A percentile compares a stretch with the other conserved stretches of the same genome.
These are phyloP conservation scores for Delonix regia DNA, from an alignment of 306 rosid species.

Conservation along the genomic window DNA sequence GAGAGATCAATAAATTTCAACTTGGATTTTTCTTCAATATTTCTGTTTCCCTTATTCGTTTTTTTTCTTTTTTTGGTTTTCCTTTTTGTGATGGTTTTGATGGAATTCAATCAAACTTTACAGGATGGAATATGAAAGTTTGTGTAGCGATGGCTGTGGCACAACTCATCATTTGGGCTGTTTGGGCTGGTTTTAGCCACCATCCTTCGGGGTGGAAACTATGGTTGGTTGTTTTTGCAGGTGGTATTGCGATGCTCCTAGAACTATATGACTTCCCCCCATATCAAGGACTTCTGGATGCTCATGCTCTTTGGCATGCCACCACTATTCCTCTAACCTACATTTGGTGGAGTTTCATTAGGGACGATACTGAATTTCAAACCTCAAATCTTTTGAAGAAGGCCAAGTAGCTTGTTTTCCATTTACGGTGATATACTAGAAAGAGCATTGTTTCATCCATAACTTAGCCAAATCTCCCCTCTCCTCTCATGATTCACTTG, in stretches of 20 bases:
- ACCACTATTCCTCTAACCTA: slow-evolving; percentile 72
- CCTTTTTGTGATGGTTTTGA: slow-evolving; percentile 17
- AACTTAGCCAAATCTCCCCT: background rate
- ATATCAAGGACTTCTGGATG: slow-evolving; percentile 61
- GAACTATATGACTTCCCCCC: slow-evolving; percentile 76
- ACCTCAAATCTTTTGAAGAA: slow-evolving; percentile 58
- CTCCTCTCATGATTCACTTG: slow-evolving; percentile 4
- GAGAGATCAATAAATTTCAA: background rate
- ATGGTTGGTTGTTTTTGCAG: slow-evolving; percentile 57
- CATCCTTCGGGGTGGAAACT: slow-evolving; percentile 80
- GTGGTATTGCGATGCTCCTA: slow-evolving; percentile 67
- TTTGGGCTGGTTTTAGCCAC: slow-evolving; percentile 55
- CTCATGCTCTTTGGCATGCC: slow-evolving; percentile 81
- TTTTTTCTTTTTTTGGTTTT: background rate
- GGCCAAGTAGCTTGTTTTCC: slow-evolving; percentile 53
- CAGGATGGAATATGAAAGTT: slow-evolving; percentile 86
- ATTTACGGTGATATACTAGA: background rate
- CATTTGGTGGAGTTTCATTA: slow-evolving; percentile 83
- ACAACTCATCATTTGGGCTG: slow-evolving; percentile 70
- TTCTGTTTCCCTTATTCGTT: background rate
- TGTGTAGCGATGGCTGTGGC: slow-evolving; percentile 65
- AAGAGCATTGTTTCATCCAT: slow-evolving; percentile 4
- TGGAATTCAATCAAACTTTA: slow-evolving; percentile 15
- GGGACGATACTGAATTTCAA: slow-evolving; percentile 66
- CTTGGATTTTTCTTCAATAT: background rate